Evolutionary conservation across 768 basidiomycete species (phyloP).

Genomic region (Mycena belliarum): DNA sequence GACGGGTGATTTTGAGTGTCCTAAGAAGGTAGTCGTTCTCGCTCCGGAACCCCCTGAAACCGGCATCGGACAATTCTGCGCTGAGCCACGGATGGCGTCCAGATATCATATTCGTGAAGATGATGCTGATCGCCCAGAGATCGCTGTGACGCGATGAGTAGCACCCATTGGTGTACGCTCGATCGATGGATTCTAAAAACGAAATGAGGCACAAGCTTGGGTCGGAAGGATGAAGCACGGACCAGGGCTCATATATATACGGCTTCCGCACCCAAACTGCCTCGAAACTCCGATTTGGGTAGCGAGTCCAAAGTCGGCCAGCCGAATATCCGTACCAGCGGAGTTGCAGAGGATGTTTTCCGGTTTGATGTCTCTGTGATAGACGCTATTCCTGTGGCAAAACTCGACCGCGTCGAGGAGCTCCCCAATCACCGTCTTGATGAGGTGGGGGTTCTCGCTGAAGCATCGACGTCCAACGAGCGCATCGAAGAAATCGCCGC

Average conservation of each 20-base stretch:
- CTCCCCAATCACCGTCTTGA: constrained; percentile 52
- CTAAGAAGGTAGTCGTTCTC: background rate
- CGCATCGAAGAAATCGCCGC: constrained; percentile 50
- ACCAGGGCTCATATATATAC: constrained; percentile 14
- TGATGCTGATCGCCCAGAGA: background rate
- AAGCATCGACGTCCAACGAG: constrained; percentile 42
- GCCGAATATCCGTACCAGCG: constrained; percentile 39
- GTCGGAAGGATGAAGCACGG: background rate
- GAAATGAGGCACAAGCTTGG: background rate
- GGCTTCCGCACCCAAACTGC: constrained; percentile 8
- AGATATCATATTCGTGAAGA: background rate
- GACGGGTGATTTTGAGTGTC: background rate
- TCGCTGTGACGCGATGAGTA: background rate
- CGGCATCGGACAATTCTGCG: background rate
- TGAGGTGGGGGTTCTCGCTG: constrained; percentile 45
- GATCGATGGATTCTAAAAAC: background rate
- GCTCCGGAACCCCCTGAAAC: background rate
- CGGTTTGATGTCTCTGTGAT: constrained; percentile 61
- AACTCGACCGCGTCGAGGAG: constrained; percentile 57
- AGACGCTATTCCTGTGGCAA: constrained; percentile 53
- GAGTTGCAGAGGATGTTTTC: constrained; percentile 63
- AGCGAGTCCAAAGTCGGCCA: constrained; percentile 58
- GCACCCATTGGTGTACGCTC: background rate
- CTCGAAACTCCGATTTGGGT: constrained; percentile 23
- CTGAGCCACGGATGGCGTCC: background rate